Percentiles rank a stretch among this genome's conserved stretches.
These are phyloP conservation scores for Aspergillus leporis DNA, from an alignment of 495 filamentous ascomycete genomes.

Conservation along the genomic window DNA sequence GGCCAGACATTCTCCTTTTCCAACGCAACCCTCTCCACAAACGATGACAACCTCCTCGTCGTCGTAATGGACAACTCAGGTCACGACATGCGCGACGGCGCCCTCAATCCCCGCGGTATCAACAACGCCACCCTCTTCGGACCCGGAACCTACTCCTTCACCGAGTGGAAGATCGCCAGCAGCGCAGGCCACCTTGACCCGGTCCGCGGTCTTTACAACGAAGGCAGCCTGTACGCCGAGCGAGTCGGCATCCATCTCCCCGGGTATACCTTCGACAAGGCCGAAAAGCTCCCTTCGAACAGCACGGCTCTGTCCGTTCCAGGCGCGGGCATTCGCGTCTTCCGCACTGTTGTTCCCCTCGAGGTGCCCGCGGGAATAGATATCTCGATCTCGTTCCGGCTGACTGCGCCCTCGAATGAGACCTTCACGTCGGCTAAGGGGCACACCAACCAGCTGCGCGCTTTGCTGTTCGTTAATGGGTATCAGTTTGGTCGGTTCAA, in stretches of 20 bases:
- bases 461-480: constrained; percentile 48
- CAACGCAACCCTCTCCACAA: constrained; percentile 48
- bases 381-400: constrained; percentile 48
- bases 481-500: constrained; percentile 54
- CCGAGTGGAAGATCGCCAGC: constrained; percentile 73
- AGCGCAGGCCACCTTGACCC: constrained; percentile 69
- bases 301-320: constrained; percentile 39
- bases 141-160: constrained; percentile 31
- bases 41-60: constrained; percentile 58
- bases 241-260: constrained; percentile 68
- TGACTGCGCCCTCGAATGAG: constrained; percentile 27
- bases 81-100: constrained; percentile 60
- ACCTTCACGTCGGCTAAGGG: constrained; percentile 15
- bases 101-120: constrained; percentile 70
- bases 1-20: constrained; percentile 35
- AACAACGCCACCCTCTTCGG: constrained; percentile 53
- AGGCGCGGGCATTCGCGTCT: constrained; percentile 54
- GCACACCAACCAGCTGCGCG: constrained; percentile 24
- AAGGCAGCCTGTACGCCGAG: constrained; percentile 69
- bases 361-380: constrained; percentile 42
- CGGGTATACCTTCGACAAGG: constrained; percentile 30
- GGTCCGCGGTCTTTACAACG: constrained; percentile 69
- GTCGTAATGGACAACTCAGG: constrained; percentile 75
- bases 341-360: constrained; percentile 56
- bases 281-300: constrained; percentile 29